These are phyloP conservation scores for Dicorynia guianensis DNA, from an alignment of 306 rosid species.

Conservation along the genomic window DNA sequence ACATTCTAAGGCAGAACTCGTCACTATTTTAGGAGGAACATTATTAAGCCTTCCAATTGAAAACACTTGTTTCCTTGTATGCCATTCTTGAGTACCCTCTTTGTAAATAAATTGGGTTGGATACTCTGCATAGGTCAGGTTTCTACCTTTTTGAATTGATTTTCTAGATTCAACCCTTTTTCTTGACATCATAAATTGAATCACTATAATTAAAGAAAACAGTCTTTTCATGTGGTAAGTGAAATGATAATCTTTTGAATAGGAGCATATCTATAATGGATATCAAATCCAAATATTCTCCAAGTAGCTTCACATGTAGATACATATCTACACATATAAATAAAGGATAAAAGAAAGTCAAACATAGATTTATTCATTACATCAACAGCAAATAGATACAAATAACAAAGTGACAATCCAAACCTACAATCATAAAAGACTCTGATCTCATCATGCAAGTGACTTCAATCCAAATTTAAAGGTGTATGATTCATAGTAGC, in stretches of 20 bases:
- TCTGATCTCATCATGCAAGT: no score
- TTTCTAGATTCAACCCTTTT: no score
- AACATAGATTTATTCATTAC: no score
- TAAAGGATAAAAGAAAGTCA: no score
- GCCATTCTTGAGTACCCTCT: neutral
- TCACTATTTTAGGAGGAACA: neutral
- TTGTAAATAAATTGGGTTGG: no score
- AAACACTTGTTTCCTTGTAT: neutral
- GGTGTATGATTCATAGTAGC: no score
- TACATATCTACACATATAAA: no score
- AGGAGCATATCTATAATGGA: neutral
- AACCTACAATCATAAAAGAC: no score
- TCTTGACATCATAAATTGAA: neutral
- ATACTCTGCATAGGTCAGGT: neutral
- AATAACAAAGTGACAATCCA: no score
- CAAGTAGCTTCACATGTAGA: neutral
- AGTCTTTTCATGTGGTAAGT: neutral
- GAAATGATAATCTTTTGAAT: neutral
- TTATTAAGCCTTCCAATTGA: neutral
- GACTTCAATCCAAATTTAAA: no score
- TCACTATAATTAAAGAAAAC: neutral
- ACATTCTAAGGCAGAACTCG: neutral
- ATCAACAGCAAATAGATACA: no score
- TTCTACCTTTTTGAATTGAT: neutral
- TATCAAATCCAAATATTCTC: neutral